phyloP scores from a whole-genome alignment of 495 filamentous ascomycete species.

The Choiromyces venosus region DNA sequence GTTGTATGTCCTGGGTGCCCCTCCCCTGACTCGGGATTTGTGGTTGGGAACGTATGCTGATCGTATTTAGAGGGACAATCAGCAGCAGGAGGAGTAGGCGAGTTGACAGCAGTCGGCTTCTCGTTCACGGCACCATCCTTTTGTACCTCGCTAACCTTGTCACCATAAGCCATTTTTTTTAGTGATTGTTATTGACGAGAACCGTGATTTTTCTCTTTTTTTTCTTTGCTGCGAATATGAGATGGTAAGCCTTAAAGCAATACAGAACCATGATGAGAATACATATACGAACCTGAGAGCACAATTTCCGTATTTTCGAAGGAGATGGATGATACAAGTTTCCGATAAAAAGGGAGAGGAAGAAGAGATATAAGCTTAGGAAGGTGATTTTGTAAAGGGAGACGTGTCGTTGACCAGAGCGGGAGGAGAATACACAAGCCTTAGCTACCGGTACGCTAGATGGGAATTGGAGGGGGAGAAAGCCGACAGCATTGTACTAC shows the following conservation, averaged over 20 bases:
- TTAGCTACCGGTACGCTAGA: not conserved
- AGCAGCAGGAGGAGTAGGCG: not conserved
- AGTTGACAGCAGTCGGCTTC: not conserved
- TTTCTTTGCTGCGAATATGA: not conserved
- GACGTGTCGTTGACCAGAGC: not conserved
- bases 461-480: too few relatives aligned
- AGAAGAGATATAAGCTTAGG: not conserved
- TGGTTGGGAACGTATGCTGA: conserved; percentile 87
- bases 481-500: not conserved
- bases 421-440: not conserved
- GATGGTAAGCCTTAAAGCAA: not conserved
- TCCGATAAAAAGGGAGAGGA: not conserved
- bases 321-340: not conserved
- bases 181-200: not conserved
- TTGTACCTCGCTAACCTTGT: not conserved
- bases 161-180: not conserved
- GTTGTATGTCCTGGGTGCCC: conserved; percentile 91
- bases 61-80: conserved; percentile 71
- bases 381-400: not conserved
- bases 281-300: not conserved
- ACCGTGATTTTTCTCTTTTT: too few relatives aligned
- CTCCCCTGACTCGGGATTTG: conserved; percentile 57
- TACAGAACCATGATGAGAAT: not conserved
- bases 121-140: not conserved
- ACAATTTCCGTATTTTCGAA: not conserved